Base-by-base conservation (phyloP, 192 early-diverging fungal genomes). In the Entophlyctis luteolus region DNA sequence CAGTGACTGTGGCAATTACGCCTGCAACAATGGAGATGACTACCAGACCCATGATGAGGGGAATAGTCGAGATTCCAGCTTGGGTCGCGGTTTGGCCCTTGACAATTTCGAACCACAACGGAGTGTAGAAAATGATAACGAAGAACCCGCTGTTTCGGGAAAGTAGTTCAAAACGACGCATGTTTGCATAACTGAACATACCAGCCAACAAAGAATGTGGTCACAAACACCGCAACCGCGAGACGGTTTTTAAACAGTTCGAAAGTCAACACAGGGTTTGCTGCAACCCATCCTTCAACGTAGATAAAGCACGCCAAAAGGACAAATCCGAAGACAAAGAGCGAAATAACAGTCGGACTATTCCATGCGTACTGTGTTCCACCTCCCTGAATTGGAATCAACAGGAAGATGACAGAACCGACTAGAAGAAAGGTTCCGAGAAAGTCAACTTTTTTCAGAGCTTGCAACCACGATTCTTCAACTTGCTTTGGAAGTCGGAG, bases 61-160 rank as follows among this genome's bases (percentile, higher is more conserved):
- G 87, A 49, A 94, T 58, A 48, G 89, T 77, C 52, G 85, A 77
- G 14, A 90, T 62, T 45, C 92, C 90, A 1, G 90, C 85, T 1
- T 76, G 67, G 0, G 89, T 92, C 0, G 90, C 87, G 22, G 72
- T 69, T 36, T 42, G 10, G n/a, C 39, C 39, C n/a, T 42, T 42
- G 8, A 90, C 88, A 29, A 94, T 81, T 71, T 92, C 84, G 74
- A 92, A 91, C 75, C 86, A 94, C n/a, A 76, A 20, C 2, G 63
- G 68, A 22, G 48, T 23, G 63, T 68, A 72, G 59, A 65, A 75
- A 12, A 75, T 42, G 25, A 67, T 54, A 27, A 65, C 52, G 32
- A 73, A 75, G 58, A 59, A 72, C 3, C 28, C 49, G 28, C 39
- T 42, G 39, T 42, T 12, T 42, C n/a, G n/a, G n/a, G n/a, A n/a